Evolutionary conservation across 1,284 basidiomycete genomes (phyloP).

Genomic region (Termitomyces sp.): DNA sequence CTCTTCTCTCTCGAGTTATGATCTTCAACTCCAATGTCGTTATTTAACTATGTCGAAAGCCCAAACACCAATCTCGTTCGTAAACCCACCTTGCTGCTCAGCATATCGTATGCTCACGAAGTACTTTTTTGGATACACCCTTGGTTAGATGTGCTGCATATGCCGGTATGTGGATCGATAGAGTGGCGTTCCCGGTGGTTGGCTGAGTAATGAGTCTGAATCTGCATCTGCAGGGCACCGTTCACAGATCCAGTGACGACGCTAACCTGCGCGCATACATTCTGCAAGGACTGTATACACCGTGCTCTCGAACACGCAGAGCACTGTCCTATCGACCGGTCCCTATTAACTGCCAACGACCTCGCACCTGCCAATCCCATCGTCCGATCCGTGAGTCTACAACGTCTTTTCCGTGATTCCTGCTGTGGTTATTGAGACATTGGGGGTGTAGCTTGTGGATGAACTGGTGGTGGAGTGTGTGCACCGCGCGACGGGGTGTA

Average conservation of each 20-base stretch:
- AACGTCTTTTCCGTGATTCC: constrained; percentile 4
- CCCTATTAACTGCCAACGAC: constrained; percentile 48
- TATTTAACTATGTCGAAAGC: constrained; percentile 48
- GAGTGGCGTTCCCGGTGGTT: too few species aligned
- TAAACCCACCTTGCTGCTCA: neutral
- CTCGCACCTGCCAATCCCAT: constrained; percentile 62
- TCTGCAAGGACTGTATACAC: constrained; percentile 73
- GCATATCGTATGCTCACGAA: neutral
- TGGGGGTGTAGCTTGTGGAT: constrained; percentile 66
- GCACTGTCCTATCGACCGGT: constrained; percentile 82
- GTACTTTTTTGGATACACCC: neutral
- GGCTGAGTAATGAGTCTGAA: too few species aligned
- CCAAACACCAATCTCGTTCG: constrained; percentile 58
- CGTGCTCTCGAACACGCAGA: constrained; percentile 57
- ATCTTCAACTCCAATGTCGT: constrained; percentile 25
- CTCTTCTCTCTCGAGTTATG: neutral
- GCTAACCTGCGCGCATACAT: constrained; percentile 75
- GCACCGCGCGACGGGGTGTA: constrained; percentile 55
- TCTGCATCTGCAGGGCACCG: constrained; percentile 59
- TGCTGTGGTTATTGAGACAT: neutral
- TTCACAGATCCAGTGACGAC: constrained; percentile 73
- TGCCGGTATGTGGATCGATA: constrained; percentile 70
- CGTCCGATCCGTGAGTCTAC: constrained; percentile 60
- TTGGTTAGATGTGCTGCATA: constrained; percentile 70
- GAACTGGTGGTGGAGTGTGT: constrained; percentile 76